Evolutionary conservation across 164 flowering plant species (phyloP).

Genomic region (Vitis vinifera): ASM3070453v1 NC_081819.1:1696501-1697000

Average conservation of each 20-base stretch:
- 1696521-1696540: slow-evolving; percentile 77
- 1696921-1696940: slow-evolving; percentile 54
- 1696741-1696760: slow-evolving; percentile 65
- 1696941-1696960: slow-evolving; percentile 70
- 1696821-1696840: slow-evolving; percentile 69
- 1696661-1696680: slow-evolving; percentile 63
- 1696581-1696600: slow-evolving; percentile 51
- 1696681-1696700: slow-evolving; percentile 52
- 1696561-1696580: slow-evolving; percentile 35
- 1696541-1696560: slow-evolving; percentile 41
- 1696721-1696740: slow-evolving; percentile 59
- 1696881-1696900: slow-evolving; percentile 71
- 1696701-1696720: slow-evolving; percentile 88
- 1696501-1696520: slow-evolving; percentile 77
- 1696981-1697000: slow-evolving; percentile 95
- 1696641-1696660: slow-evolving; percentile 59
- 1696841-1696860: slow-evolving; percentile 71
- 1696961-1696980: slow-evolving; percentile 79
- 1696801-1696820: slow-evolving; percentile 72
- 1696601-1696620: slow-evolving; percentile 73
- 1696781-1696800: slow-evolving; percentile 56
- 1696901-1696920: slow-evolving; percentile 81
- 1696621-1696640: slow-evolving; percentile 82
- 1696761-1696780: slow-evolving; percentile 70
- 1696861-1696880: slow-evolving; percentile 85